phyloP scores from a whole-genome alignment of 345 rosid species.

The Aquilaria yunnanensis region DNA sequence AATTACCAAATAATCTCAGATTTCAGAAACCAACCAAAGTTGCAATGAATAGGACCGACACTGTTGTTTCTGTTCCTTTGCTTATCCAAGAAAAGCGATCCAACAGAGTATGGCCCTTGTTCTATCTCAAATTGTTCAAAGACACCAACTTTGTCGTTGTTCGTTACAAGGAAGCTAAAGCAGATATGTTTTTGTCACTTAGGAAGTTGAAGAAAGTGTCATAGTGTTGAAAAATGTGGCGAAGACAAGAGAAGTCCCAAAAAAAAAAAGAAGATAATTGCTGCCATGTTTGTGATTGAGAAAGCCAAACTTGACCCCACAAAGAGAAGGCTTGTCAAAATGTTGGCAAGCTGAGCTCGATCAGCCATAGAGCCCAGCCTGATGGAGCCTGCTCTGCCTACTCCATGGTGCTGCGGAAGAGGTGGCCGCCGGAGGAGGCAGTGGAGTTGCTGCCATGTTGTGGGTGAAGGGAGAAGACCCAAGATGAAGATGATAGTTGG shows the following conservation, averaged over 20 bases:
- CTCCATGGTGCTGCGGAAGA: too few species aligned
- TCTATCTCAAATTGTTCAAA: background rate
- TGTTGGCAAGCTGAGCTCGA: too few species aligned
- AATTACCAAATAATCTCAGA: background rate
- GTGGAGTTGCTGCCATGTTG: too few species aligned
- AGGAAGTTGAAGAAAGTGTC: conserved; percentile 62
- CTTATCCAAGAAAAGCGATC: conserved; percentile 19
- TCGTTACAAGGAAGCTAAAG: background rate
- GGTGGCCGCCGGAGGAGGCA: too few species aligned
- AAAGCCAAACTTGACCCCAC: conserved; percentile 75
- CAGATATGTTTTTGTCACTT: conserved; percentile 1
- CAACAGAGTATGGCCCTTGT: conserved; percentile 16
- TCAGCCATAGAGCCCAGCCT: too few species aligned
- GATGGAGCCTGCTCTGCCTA: too few species aligned
- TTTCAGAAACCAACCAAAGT: conserved; percentile 27
- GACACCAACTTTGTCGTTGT: background rate
- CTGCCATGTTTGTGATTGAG: conserved; percentile 70
- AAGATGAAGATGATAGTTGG: too few species aligned
- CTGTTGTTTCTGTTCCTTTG: conserved; percentile 15
- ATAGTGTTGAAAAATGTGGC: conserved; percentile 71
- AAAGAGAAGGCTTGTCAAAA: too few species aligned
- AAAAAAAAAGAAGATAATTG: conserved; percentile 37
- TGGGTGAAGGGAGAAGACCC: too few species aligned
- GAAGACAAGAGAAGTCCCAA: conserved; percentile 70
- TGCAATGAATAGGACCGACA: conserved; percentile 35